A percentile compares a stretch with the other conserved stretches of the same genome.
Evolutionary conservation across 2,329 filamentous ascomycete species (phyloP).

Genomic region (Trichoderma breve): DNA sequence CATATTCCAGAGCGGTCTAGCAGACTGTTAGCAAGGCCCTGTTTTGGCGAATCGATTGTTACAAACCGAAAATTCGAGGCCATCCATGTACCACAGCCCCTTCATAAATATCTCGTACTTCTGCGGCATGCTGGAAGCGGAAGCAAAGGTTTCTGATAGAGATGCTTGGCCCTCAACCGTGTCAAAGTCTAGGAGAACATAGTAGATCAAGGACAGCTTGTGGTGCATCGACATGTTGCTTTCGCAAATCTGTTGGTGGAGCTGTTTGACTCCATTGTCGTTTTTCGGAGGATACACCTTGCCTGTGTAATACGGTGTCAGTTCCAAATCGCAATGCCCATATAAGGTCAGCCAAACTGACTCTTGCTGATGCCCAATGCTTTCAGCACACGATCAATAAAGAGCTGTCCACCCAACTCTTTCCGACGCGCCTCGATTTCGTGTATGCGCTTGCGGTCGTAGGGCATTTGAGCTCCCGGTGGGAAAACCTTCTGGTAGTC

Average conservation of each 20-base stretch:
- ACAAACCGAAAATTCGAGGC: conserved; percentile 61
- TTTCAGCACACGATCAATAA: conserved; percentile 75
- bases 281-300: conserved; percentile 73
- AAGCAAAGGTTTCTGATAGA: conserved; percentile 57
- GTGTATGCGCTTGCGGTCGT: conserved; percentile 59
- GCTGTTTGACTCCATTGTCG: conserved; percentile 62
- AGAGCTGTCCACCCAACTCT: conserved; percentile 66
- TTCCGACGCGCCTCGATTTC: conserved; percentile 67
- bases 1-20: conserved; percentile 67
- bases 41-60: neutral
- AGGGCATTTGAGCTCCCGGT: conserved; percentile 57
- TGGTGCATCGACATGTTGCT: conserved; percentile 66
- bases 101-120: conserved; percentile 80
- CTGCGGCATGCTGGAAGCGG: conserved; percentile 63
- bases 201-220: conserved; percentile 81
- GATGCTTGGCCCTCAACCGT: conserved; percentile 50
- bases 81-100: conserved; percentile 78
- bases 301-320: conserved; percentile 33
- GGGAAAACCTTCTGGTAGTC: conserved; percentile 69
- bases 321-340: neutral
- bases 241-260: conserved; percentile 69
- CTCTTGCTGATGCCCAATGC: conserved; percentile 67
- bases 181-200: conserved; percentile 75
- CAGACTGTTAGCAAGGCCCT: neutral
- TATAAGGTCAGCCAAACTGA: conserved; percentile 33